Evolutionary conservation across 2,329 filamentous ascomycete genomes (phyloP).

Genomic region (Ascocoryne sarcoides): DNA sequence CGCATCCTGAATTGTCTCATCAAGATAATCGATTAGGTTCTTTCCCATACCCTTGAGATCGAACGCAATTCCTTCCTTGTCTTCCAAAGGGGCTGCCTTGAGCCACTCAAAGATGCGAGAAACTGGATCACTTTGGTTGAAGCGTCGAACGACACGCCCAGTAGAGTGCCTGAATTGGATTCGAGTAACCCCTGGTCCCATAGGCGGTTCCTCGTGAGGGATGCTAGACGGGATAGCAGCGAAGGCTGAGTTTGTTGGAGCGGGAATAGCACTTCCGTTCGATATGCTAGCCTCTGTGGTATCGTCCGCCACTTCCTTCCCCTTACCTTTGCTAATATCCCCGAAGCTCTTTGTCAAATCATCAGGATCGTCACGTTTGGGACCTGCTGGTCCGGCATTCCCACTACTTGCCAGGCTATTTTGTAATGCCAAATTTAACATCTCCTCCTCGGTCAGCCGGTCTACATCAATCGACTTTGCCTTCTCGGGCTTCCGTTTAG

Average conservation of each 20-base stretch:
- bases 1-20: conserved; percentile 67
- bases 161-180: conserved; percentile 88
- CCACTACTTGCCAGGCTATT: conserved; percentile 65
- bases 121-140: conserved; percentile 67
- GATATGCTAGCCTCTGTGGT: conserved; percentile 24
- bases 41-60: conserved; percentile 83
- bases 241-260: conserved; percentile 46
- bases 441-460: conserved; percentile 93
- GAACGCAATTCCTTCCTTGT: conserved; percentile 69
- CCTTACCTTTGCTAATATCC: conserved; percentile 45
- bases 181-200: conserved; percentile 65
- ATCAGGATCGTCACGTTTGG: conserved; percentile 72
- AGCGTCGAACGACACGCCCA: conserved; percentile 81
- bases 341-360: conserved; percentile 64
- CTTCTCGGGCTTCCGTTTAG: conserved; percentile 63
- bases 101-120: conserved; percentile 91
- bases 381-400: conserved; percentile 25
- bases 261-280: conserved; percentile 10
- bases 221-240: conserved; percentile 60
- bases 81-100: conserved; percentile 77
- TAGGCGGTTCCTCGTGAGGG: conserved; percentile 70
- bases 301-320: conserved; percentile 34
- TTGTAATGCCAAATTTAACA: conserved; percentile 87
- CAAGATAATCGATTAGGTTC: conserved; percentile 70
- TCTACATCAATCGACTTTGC: conserved; percentile 66